Evolutionary conservation across 2,329 filamentous ascomycete species (phyloP).

Genomic region (Trichoderma sp.): DNA sequence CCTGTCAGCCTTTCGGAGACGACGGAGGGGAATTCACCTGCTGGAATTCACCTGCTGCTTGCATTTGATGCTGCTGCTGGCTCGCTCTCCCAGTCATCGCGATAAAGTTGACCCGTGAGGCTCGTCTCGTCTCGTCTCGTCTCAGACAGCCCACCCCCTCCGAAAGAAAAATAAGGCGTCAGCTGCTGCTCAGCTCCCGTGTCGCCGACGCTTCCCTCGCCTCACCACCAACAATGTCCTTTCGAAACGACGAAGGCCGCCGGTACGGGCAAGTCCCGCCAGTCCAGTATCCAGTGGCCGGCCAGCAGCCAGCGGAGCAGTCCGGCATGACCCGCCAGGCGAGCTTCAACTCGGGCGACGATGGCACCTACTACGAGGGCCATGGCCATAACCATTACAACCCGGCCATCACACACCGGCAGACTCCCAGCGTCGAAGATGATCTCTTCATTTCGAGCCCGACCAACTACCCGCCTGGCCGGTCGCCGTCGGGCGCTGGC

Average conservation of each 20-base stretch:
- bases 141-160: slow-evolving; percentile 6
- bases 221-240: slow-evolving; percentile 50
- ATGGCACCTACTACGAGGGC: slow-evolving; percentile 51
- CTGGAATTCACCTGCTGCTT: background rate
- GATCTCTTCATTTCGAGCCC: slow-evolving; percentile 62
- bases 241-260: slow-evolving; percentile 59
- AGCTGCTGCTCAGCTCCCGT: slow-evolving; percentile 1
- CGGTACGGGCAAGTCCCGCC: slow-evolving; percentile 65
- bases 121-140: slow-evolving; percentile 15
- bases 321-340: slow-evolving; percentile 49
- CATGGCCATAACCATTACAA: slow-evolving; percentile 19
- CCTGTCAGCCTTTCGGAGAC: slow-evolving; percentile 13
- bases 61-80: background rate
- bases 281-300: slow-evolving; percentile 57
- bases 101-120: slow-evolving; percentile 24
- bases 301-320: slow-evolving; percentile 34
- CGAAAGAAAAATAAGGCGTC: slow-evolving; percentile 4
- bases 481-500: slow-evolving; percentile 42
- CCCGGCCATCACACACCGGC: slow-evolving; percentile 24
- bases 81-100: slow-evolving; percentile 7
- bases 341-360: slow-evolving; percentile 76
- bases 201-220: background rate
- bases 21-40: background rate
- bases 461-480: slow-evolving; percentile 28
- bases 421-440: slow-evolving; percentile 41